Conservation (phyloP, 2,329 filamentous ascomycete genomes). For the Hypoxylon sp. region DNA sequence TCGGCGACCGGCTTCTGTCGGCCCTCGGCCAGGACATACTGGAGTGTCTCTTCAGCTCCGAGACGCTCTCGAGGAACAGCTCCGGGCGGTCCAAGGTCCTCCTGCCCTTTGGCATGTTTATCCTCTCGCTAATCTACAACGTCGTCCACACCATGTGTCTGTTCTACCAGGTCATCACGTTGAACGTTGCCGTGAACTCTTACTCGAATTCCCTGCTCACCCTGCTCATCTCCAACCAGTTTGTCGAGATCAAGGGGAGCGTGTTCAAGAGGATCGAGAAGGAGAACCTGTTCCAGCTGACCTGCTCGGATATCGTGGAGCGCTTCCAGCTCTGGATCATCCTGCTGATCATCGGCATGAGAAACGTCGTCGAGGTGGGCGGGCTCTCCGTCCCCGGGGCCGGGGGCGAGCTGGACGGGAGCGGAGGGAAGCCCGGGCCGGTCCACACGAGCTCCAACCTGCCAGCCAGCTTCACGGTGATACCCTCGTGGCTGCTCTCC, state of each 20-base stretch:
- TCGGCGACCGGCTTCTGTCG: constrained; percentile 86
- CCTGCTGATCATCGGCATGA: constrained; percentile 92
- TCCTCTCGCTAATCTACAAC: constrained; percentile 86
- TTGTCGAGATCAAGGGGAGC: constrained; percentile 97
- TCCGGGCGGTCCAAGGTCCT: constrained; percentile 91
- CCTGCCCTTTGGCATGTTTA: constrained; percentile 88
- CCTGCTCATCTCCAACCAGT: constrained; percentile 93
- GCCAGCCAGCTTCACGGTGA: constrained; percentile 87
- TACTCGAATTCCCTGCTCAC: constrained; percentile 96
- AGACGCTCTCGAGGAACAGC: constrained; percentile 86
- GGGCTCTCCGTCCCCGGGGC: constrained; percentile 72
- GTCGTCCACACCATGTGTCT: constrained; percentile 85
- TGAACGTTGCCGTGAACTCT: constrained; percentile 98
- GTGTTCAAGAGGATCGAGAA: constrained; percentile 99
- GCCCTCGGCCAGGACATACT: constrained; percentile 95
- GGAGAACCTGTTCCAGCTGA: constrained; percentile 95
- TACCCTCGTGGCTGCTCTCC: constrained; percentile 79
- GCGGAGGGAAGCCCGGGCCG: constrained; percentile 63
- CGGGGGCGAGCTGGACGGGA: constrained; percentile 56
- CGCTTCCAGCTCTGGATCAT: constrained; percentile 98
- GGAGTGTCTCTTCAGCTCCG: constrained; percentile 92
- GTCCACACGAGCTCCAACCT: constrained; percentile 77
- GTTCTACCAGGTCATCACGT: constrained; percentile 96
- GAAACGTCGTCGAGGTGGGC: constrained; percentile 95
- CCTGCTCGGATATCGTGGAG: constrained; percentile 95